These are phyloP conservation scores for Emergomyces orientalis DNA, from an alignment of 2,329 filamentous ascomycete species.

Conservation along the genomic window DNA sequence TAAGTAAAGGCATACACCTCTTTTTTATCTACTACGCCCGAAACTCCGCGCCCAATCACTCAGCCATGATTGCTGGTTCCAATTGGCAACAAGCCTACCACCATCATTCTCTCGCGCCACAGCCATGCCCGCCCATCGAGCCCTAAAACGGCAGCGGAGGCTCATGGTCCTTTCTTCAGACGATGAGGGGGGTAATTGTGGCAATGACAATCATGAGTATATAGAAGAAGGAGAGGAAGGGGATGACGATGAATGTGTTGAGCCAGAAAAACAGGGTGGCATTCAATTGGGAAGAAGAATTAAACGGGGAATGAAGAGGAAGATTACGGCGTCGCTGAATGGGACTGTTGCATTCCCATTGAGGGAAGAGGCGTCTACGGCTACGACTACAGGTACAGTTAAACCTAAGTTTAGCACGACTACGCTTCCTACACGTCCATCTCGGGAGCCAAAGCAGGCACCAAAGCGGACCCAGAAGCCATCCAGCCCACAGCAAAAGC, in stretches of 20 bases:
- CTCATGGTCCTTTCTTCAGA: constrained; percentile 23
- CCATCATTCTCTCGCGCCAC: neutral
- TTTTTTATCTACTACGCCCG: neutral
- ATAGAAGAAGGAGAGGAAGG: neutral
- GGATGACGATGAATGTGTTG: neutral
- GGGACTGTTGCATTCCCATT: neutral
- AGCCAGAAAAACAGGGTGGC: neutral
- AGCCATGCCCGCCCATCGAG: constrained; percentile 29
- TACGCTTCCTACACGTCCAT: neutral
- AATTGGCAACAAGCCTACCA: constrained; percentile 1
- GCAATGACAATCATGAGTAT: constrained; percentile 1
- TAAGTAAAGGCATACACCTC: neutral
- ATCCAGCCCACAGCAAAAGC: neutral
- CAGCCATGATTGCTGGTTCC: neutral
- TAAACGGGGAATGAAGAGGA: neutral
- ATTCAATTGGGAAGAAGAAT: neutral
- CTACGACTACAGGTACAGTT: neutral
- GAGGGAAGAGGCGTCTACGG: neutral
- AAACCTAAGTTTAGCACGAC: neutral
- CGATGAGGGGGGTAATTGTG: constrained; percentile 17
- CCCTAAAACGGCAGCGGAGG: constrained; percentile 30
- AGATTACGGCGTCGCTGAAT: neutral
- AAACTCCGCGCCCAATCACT: no score
- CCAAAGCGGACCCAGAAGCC: neutral
- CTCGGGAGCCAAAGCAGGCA: neutral